phyloP scores from a whole-genome alignment of 352 stramenopile species.

The Globisporangium radiosum region DNA sequence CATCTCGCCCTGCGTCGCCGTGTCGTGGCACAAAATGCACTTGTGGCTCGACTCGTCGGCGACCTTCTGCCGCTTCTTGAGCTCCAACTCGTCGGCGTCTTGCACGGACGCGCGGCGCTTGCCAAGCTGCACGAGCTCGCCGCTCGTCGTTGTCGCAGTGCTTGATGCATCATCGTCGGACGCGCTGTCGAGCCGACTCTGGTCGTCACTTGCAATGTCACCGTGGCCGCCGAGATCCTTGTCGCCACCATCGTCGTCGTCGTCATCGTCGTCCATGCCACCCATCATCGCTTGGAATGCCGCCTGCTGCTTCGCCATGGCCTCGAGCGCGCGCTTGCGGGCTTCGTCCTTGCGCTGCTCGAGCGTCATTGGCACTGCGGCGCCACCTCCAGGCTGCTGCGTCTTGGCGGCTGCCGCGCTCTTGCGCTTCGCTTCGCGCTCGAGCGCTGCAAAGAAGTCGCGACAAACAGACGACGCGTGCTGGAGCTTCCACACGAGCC shows the following conservation, averaged over 20 bases:
- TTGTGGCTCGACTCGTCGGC: conserved; percentile 42
- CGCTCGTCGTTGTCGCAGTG: background rate
- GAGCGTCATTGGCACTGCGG: conserved; percentile 34
- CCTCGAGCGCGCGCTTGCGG: conserved; percentile 63
- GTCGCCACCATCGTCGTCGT: conserved; percentile 24
- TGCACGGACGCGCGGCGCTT: conserved; percentile 47
- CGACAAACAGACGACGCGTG: conserved; percentile 36
- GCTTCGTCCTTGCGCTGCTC: conserved; percentile 76
- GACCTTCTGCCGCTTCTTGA: conserved; percentile 44
- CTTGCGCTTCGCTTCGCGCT: conserved; percentile 21
- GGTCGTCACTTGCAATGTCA: background rate
- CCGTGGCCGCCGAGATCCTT: background rate
- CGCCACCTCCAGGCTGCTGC: conserved; percentile 1
- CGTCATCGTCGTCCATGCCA: conserved; percentile 31
- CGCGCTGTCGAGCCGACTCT: conserved; percentile 6
- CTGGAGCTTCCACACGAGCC: conserved; percentile 62
- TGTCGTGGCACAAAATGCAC: conserved; percentile 85
- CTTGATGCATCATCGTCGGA: conserved; percentile 11
- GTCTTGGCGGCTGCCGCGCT: conserved; percentile 14
- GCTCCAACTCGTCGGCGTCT: conserved; percentile 16
- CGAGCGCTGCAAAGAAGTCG: conserved; percentile 27
- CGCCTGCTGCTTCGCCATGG: conserved; percentile 78
- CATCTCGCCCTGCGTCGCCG: conserved; percentile 73
- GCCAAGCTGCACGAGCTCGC: conserved; percentile 16
- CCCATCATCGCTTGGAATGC: conserved; percentile 83